Evolutionary conservation across 2,329 filamentous ascomycete genomes (phyloP).

Genomic region (Chaetomiaceae sp.): DNA sequence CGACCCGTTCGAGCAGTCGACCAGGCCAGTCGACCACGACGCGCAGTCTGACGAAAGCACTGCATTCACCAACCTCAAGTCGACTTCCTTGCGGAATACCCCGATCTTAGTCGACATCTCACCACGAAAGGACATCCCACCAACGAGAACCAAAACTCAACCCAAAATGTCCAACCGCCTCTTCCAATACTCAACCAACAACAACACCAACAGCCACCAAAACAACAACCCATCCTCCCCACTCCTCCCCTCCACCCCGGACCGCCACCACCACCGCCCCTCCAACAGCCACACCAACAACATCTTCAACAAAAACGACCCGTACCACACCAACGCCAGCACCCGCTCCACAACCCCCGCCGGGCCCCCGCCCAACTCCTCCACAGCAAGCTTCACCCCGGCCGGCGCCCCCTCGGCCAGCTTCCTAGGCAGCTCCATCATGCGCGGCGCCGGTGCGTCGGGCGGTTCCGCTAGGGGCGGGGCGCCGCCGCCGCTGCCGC

Average conservation of each 20-base stretch:
- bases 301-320: neutral
- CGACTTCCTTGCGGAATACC: no score
- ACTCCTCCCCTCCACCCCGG: constrained; percentile 13
- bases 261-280: neutral
- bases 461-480: neutral
- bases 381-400: constrained; percentile 51
- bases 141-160: neutral
- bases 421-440: constrained; percentile 51
- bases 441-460: constrained; percentile 33
- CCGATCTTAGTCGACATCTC: no score
- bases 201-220: neutral
- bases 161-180: neutral
- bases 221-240: neutral
- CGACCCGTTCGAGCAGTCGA: no score
- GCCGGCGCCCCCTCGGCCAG: constrained; percentile 52
- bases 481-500: no score
- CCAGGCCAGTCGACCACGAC: neutral
- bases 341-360: constrained; percentile 13
- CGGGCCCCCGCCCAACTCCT: constrained; percentile 33
- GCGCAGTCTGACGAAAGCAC: neutral
- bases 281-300: neutral
- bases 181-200: neutral
- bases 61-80: neutral
- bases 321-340: neutral
- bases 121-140: no score